Evolutionary conservation across 768 basidiomycete species (phyloP), one percentile per base, ranked within the genome.

Genomic region (Psilocybe cubensis): DNA sequence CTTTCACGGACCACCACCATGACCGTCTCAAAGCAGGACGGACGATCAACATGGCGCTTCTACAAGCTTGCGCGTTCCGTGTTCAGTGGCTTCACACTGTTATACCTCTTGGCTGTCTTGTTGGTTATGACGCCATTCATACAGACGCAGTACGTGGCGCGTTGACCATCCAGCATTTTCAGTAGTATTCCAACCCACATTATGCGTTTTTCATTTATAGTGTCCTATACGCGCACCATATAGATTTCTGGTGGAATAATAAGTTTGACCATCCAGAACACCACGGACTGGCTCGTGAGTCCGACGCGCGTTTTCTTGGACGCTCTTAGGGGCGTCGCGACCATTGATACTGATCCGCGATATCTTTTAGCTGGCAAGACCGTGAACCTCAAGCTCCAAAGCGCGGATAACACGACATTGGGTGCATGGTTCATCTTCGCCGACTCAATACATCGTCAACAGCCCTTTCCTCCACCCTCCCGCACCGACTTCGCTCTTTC

Each of bases 391-490:
- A 70, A 76, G 41, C 67, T 92, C 8, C 74, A 70, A n/a, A 87
- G 87, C 8, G 64, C 79, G 2, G 91, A 92, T 68, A 86, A 87
- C 58, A 80, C 81, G 21, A 76, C 72, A 0, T 68, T 91, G 28
- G 91, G 91, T 24, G 84, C 85, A 10, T 89, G 87, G 87, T 85
- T 86, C 66, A 72, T 84, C 50, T 78, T 86, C 40, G 79, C 85
- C 1, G 81, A 86, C 31, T 68, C 74, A 0, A 78, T 75, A 63
- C 83, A 83, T 66, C 75, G 72, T 48, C 67, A 62, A 11, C 63
- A 73, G 23, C 72, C 72, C 6, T 64, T 61, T 24, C 65, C 70
- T 18, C 70, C 73, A 27, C 79, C 63, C 42, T 69, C 73, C 50
- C 55, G 70, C 29, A 75, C 77, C 6, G 70, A 68, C 52, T 66